These are phyloP conservation scores for Laetiporus sulphureus DNA, from an alignment of 1,284 basidiomycete species.

Conservation along the genomic window DNA sequence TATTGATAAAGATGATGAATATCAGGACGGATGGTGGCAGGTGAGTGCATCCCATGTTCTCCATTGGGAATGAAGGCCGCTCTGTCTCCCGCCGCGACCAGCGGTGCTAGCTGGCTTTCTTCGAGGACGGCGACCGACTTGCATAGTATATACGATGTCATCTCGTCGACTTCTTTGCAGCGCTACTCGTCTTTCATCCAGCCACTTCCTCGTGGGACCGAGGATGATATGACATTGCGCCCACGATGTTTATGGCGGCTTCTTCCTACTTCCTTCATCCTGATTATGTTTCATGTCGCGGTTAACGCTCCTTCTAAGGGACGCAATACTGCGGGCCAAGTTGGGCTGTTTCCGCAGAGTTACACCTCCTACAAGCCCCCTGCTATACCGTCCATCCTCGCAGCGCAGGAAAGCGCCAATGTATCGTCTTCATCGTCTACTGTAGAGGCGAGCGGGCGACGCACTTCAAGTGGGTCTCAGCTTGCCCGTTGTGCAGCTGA, in stretches of 20 bases:
- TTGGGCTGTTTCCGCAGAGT: constrained; percentile 87
- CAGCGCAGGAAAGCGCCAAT: constrained; percentile 11
- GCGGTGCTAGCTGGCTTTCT: no score
- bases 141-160: no score
- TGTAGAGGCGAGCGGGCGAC: constrained; percentile 6
- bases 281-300: constrained; percentile 13
- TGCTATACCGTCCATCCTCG: constrained; percentile 17
- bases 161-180: no score
- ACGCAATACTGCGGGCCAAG: constrained; percentile 74
- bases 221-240: no score
- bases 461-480: constrained; percentile 1
- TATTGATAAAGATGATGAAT: constrained; percentile 90
- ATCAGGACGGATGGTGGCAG: constrained; percentile 99
- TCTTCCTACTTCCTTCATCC: background rate
- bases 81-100: no score
- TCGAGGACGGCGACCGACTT: no score
- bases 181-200: no score
- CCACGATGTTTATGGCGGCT: no score
- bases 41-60: no score
- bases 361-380: constrained; percentile 73
- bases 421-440: constrained; percentile 13
- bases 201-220: no score
- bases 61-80: no score
- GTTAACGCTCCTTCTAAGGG: constrained; percentile 49
- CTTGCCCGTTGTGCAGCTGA: constrained; percentile 1